Base-by-base conservation (phyloP, 1,284 basidiomycete genomes). In the Rhodofomes roseus region DNA sequence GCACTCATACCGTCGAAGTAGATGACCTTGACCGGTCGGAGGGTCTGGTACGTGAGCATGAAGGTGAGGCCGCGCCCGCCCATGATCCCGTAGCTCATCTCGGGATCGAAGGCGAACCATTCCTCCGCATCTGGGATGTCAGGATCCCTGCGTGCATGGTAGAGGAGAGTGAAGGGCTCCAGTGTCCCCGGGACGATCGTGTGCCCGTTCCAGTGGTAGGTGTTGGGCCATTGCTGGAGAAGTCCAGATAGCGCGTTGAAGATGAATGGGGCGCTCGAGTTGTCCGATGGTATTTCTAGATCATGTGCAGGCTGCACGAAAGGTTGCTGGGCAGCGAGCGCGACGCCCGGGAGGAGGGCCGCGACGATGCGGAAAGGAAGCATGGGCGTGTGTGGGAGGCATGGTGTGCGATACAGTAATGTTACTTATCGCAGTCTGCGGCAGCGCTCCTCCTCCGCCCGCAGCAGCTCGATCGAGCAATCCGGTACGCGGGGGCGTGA, bases 1-100 rank as follows among this genome's bases (percentile, higher is more conserved):
- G 58, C 58, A 36, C 58, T 60, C 58, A 60, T 60, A 6, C 58
- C 58, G 34, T 60, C 58, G 27, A 60, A 56, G 40, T 60, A 56
- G 27, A 60, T 44, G 20, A 60, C 20, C 22, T 39, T 51, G 12
- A 54, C 54, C 2, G 58, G 58, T 4, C 58, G 58, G 23, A 56
- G 23, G 14, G 25, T 60, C 34, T 54, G 40, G 43, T 60, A 60
- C 1, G 58, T 60, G 50, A 53, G 50, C 46, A 60, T 36, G 48
- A 43, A 60, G 14, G 59, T 57, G n/a, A 48, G 20, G 9, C 59
- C 59, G 55, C 54, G 54, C 25, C 55, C 59, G 12, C 29, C 59
- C 59, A 60, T 60, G 44, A 60, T 60, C n/a, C 59, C 59, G 20
- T 54, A 60, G 51, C 56, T 60, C 59, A 60, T 60, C 56, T 60